Evolutionary conservation across 176 grass and related monocot species (phyloP), one percentile per base, ranked within the genome.

Genomic region (Secale cereale): DNA sequence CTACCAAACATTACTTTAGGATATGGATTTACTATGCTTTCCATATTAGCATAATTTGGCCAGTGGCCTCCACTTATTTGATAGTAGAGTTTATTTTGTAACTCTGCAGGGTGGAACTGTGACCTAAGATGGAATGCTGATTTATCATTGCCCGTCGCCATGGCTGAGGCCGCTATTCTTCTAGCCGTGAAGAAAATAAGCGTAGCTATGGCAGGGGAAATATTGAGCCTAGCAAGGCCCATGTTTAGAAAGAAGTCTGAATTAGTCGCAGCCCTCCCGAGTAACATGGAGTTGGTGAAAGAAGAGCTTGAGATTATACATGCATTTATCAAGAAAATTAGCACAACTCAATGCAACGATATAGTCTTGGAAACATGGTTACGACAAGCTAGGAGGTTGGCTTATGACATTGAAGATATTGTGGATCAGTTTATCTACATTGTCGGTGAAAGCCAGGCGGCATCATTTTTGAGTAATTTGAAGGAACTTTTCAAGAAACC

Each of bases 361-460:
- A 54, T 36, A 83, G 56, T 59, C 25, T 7, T 74, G 8, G 67
- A 87, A 78, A 66, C 79, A 31, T 90, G 84, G 88, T 52, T 72
- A 52, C 17, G 22, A 5, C 48, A 83, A 70, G 83, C 78, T 8
- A 33, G 88, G 45, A 83, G 80, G 31, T 29, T 86, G 11, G 78
- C 83, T 43, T 86, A 90, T 78, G 56, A 31, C 35, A 71, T 86
- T 77, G 88, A 90, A 74, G 88, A 86, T 31, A 73, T 73, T 37
- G 57, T 87, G 30, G 88, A 89, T 46, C 77, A 86, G 17, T 89
- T 81, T 59, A 68, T 86, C 12, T 63, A 57, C 68, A 8, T 83
- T 27, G 48, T 83, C 37, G 37, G 25, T 17, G 28, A 69, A 82
- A 29, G 43, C 39, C 39, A 70, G 4, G 31, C 7, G 7, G 62